Evolutionary conservation across 2,329 filamentous ascomycete species (phyloP), one percentile per base, ranked within the genome.

Genomic region (Ophiostoma quercus): DNA sequence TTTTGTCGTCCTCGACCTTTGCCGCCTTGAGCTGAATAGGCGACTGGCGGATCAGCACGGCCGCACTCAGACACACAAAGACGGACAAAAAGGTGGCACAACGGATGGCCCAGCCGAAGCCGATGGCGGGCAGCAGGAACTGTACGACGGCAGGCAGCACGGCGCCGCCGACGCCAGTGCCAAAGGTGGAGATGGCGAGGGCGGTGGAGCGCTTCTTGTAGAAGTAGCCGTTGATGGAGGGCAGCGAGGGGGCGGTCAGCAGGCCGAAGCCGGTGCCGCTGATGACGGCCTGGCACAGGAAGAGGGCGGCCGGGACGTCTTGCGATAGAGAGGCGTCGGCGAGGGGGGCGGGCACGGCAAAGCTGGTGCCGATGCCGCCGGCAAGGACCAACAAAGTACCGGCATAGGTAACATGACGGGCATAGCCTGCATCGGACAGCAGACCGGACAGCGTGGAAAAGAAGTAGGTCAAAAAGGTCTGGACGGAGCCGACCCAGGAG

Each of bases 91-190:
- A 86, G 0, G 84, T 87, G 34, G 87, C 79, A 2, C 84, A 83
- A 1, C 88, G 81, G 37, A 89, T 83, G 0, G 89, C 87, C 87
- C 88, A 90, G 1, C 82, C 81, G 74, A 90, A 91, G 0, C 89
- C 89, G 19, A 90, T 78, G 37, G 78, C 79, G 0, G 87, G 87
- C 2, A 90, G 81, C 7, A 90, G 78, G 68, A 87, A 84, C 75
- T 84, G 81, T 5, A 86, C 80, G 2, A 85, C 80, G 1, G 84
- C 82, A 0, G 89, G 88, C 74, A 89, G 90, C 7, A 91, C 79
- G 3, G 90, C 78, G 1, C 88, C 87, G 0, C 89, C 89, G 0
- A 84, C 83, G 1, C 85, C 84, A 14, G 86, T 87, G 1, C 89
- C 89, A 0, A 83, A 84, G 0, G 87, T 85, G 43, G 84, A 82